Evolutionary conservation across 2,329 filamentous ascomycete genomes (phyloP).

Genomic region (Chaetomiaceae sp.): DNA sequence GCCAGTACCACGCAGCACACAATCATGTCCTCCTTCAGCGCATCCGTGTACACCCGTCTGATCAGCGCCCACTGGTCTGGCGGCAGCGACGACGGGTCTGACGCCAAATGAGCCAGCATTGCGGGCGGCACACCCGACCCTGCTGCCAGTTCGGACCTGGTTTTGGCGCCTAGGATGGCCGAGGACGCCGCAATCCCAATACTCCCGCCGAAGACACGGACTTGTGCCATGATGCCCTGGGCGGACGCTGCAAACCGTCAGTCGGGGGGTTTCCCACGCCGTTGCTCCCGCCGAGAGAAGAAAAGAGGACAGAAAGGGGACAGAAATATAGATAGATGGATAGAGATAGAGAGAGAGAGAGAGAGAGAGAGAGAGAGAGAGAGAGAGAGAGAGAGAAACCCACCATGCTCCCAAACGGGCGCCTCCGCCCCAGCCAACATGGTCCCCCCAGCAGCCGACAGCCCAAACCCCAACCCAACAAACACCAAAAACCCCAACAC

Average conservation of each 20-base stretch:
- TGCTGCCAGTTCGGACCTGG: constrained; percentile 28
- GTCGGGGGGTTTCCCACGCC: no score
- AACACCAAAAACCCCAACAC: constrained; percentile 47
- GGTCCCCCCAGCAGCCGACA: constrained; percentile 45
- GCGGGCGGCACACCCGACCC: constrained; percentile 29
- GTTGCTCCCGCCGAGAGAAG: no score
- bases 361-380: background rate
- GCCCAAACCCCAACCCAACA: constrained; percentile 50
- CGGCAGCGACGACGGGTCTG: constrained; percentile 25
- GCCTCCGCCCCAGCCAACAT: constrained; percentile 43
- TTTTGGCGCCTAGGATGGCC: constrained; percentile 39
- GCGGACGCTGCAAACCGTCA: constrained; percentile 42
- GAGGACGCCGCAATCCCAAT: constrained; percentile 52
- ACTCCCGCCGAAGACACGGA: constrained; percentile 50
- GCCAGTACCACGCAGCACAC: constrained; percentile 41
- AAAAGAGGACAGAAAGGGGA: no score
- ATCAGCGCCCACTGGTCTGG: constrained; percentile 32
- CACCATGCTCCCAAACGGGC: constrained; percentile 44
- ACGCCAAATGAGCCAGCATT: constrained; percentile 27
- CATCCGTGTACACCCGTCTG: constrained; percentile 39
- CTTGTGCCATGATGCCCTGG: constrained; percentile 50
- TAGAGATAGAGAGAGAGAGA: background rate
- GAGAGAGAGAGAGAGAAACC: no score
- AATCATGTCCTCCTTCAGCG: constrained; percentile 46
- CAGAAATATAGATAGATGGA: constrained; percentile 17